Conservation (phyloP, 176 grass and related monocot species). For the Carex kokanica region DNA sequence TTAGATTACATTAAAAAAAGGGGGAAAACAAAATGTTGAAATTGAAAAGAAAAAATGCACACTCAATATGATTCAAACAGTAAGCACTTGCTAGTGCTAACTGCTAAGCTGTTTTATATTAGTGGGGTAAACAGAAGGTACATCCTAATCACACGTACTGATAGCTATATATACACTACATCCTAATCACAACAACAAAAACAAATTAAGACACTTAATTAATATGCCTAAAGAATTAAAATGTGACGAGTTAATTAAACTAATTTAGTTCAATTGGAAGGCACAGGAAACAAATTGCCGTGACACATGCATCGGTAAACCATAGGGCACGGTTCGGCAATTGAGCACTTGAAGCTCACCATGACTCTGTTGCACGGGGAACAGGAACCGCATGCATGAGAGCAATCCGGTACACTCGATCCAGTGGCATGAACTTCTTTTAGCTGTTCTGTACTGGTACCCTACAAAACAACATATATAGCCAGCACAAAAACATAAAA, state of each 20-base stretch:
- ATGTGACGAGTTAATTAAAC: background rate
- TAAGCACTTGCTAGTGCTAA: too few species aligned
- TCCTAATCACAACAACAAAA: background rate
- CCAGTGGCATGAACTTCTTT: constrained; percentile 50
- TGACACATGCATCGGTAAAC: constrained; percentile 93
- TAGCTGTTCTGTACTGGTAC: background rate
- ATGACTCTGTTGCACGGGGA: constrained; percentile 79
- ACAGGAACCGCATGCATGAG: constrained; percentile 84
- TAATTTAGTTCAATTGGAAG: constrained; percentile 33
- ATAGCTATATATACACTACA: background rate
- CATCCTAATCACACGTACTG: background rate
- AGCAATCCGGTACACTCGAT: constrained; percentile 79
- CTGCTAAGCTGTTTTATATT: too few species aligned
- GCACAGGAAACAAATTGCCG: constrained; percentile 72
- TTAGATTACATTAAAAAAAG: too few species aligned
- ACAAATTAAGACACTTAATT: background rate
- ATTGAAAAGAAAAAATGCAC: too few species aligned
- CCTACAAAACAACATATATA: background rate
- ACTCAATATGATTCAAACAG: too few species aligned
- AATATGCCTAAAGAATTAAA: background rate
- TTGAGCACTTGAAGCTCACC: constrained; percentile 90
- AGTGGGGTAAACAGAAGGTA: too few species aligned
- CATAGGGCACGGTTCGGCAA: constrained; percentile 78
- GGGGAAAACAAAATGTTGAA: too few species aligned
- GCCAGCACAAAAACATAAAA: too few species aligned